phyloP scores from a whole-genome alignment of 805 yeast species.

The Cyberlindnera xylosilytica region DNA sequence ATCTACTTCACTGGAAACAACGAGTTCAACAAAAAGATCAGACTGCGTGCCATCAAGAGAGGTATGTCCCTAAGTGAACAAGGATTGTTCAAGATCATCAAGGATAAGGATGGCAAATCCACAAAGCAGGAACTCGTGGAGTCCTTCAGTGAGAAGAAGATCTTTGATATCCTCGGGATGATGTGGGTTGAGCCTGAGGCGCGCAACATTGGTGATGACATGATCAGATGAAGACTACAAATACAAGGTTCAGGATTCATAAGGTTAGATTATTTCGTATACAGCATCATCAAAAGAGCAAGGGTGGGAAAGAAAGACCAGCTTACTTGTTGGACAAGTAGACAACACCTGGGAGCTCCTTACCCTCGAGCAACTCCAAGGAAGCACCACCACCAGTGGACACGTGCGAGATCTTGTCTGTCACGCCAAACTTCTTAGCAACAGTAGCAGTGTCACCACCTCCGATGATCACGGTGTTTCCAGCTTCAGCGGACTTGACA shows the following conservation, averaged over 20 bases:
- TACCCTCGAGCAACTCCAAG: slow-evolving; percentile 97
- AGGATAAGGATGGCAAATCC: slow-evolving; percentile 8
- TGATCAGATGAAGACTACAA: not conserved
- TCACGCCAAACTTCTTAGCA: slow-evolving; percentile 96
- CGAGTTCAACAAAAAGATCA: slow-evolving; percentile 44
- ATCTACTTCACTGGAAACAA: slow-evolving; percentile 56
- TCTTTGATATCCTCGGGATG: slow-evolving; percentile 43
- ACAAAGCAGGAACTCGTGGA: slow-evolving; percentile 34
- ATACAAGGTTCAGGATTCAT: too few species aligned
- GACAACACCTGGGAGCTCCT: slow-evolving; percentile 95
- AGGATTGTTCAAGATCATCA: slow-evolving; percentile 37
- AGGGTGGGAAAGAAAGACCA: too few species aligned
- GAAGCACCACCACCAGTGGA: slow-evolving; percentile 99
- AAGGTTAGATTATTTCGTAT: not conserved
- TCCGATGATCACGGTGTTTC: slow-evolving; percentile 90
- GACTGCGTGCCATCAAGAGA: slow-evolving; percentile 40
- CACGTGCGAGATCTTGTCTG: slow-evolving; percentile 94
- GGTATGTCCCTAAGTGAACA: slow-evolving; percentile 38
- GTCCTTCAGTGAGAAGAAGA: slow-evolving; percentile 39
- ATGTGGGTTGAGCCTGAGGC: slow-evolving; percentile 28
- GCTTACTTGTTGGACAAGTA: slow-evolving; percentile 74
- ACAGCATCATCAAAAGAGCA: not conserved
- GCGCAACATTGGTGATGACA: slow-evolving; percentile 27
- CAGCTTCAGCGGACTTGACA: slow-evolving; percentile 80
- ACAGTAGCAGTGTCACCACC: slow-evolving; percentile 99